Evolutionary conservation across 1,284 basidiomycete genomes (phyloP).

Genomic region (Dichomitus squalens): DNA sequence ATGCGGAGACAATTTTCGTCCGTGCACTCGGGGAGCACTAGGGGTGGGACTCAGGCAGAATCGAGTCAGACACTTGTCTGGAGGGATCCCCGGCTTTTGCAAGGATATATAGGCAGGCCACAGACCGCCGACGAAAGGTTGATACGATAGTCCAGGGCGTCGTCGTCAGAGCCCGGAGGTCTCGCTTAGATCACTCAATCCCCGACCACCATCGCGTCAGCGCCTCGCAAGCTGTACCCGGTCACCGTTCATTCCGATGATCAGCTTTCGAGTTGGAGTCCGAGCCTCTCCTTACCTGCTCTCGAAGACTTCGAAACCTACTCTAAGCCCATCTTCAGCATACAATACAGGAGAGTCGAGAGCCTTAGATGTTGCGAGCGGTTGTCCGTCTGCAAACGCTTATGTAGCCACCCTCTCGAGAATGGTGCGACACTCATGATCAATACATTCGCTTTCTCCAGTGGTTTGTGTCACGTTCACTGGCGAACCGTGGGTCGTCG

Average conservation of each 20-base stretch:
- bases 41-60: neutral
- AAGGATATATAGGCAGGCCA: neutral
- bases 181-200: constrained; percentile 6
- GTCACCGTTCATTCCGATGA: neutral
- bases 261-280: neutral
- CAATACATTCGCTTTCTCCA: too few relatives aligned
- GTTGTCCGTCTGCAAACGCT: too few relatives aligned
- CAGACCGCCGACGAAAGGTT: neutral
- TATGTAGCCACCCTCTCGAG: too few relatives aligned
- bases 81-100: neutral
- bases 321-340: too few relatives aligned
- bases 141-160: neutral
- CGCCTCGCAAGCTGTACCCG: constrained; percentile 6
- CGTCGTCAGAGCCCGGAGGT: neutral
- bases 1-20: neutral
- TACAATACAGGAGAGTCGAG: too few relatives aligned
- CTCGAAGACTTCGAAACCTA: too few relatives aligned
- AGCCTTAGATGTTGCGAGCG: too few relatives aligned
- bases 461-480: too few relatives aligned
- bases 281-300: neutral
- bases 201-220: constrained; percentile 17
- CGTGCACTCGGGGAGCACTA: neutral
- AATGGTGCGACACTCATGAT: too few relatives aligned
- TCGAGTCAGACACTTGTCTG: neutral
- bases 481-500: too few relatives aligned